These are phyloP conservation scores for Clonostachys solani DNA, from an alignment of 2,329 filamentous ascomycete genomes.

Conservation along the genomic window DNA sequence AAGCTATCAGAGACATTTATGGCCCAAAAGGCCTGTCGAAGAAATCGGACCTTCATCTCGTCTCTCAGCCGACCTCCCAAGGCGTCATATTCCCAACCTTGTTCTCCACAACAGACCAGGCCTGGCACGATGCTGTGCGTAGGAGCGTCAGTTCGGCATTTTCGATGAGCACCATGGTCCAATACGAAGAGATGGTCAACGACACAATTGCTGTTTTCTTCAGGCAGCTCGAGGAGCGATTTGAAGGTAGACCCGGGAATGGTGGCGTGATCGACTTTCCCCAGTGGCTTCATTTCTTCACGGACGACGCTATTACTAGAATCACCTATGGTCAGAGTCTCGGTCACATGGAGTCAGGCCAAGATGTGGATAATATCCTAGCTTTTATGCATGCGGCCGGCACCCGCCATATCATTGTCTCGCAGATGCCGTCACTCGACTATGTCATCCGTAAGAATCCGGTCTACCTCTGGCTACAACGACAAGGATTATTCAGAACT, in stretches of 20 bases:
- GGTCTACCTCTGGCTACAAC: conserved; percentile 62
- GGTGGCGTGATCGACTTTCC: neutral
- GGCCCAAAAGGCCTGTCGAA: conserved; percentile 12
- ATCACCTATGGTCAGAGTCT: neutral
- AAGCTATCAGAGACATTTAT: conserved; percentile 44
- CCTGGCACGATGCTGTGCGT: neutral
- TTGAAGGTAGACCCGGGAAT: neutral
- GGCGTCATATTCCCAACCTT: neutral
- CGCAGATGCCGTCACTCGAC: conserved; percentile 69
- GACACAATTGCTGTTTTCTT: neutral
- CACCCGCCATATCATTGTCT: neutral
- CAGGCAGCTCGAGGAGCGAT: neutral
- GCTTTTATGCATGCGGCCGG: neutral
- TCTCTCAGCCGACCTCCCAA: neutral
- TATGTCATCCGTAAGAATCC: conserved; percentile 71
- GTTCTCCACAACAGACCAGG: neutral
- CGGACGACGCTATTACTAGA: neutral
- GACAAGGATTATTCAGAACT: conserved; percentile 51
- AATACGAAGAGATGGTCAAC: neutral
- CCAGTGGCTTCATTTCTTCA: neutral
- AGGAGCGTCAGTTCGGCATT: neutral
- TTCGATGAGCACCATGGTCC: neutral
- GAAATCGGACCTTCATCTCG: neutral
- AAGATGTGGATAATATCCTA: neutral
- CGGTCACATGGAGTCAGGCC: neutral